Evolutionary conservation across 139 green algal genomes (phyloP).

Genomic region (Chlamydomonas applanata): DNA sequence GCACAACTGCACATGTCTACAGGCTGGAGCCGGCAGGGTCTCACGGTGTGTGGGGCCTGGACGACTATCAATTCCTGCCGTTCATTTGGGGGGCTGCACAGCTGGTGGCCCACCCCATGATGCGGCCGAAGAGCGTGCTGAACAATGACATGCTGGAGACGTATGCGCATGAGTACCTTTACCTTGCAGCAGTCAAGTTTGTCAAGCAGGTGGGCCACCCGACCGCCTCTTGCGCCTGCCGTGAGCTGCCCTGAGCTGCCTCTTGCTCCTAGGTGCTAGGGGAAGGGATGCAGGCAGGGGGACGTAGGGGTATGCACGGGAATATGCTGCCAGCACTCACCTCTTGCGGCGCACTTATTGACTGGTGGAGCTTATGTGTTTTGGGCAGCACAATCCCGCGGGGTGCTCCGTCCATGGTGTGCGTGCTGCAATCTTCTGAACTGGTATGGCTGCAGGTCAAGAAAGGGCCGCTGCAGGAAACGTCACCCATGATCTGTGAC

Average conservation of each 20-base stretch:
- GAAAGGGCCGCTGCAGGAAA: conserved; percentile 89
- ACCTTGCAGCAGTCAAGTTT: conserved; percentile 81
- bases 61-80: conserved; percentile 98
- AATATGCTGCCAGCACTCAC: too few species aligned
- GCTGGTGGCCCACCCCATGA: conserved; percentile 74
- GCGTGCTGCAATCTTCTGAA: too few species aligned
- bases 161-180: conserved; percentile 82
- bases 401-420: too few species aligned
- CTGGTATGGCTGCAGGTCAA: conserved; percentile 82
- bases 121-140: conserved; percentile 83
- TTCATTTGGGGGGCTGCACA: conserved; percentile 85
- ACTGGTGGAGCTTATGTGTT: too few species aligned
- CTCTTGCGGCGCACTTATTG: too few species aligned
- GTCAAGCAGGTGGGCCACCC: conserved; percentile 68
- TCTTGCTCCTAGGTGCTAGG: too few species aligned
- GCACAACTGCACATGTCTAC: too few species aligned
- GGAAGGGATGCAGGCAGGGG: too few species aligned
- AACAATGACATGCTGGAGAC: conserved; percentile 67
- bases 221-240: too few species aligned
- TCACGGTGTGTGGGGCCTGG: conserved; percentile 96
- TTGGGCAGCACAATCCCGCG: too few species aligned
- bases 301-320: too few species aligned
- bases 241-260: too few species aligned
- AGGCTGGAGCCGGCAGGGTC: conserved; percentile 93
- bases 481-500: conserved; percentile 94